Conservation (phyloP, 805 yeast genomes). For the Kluyveromyces dobzhanskii region DNA sequence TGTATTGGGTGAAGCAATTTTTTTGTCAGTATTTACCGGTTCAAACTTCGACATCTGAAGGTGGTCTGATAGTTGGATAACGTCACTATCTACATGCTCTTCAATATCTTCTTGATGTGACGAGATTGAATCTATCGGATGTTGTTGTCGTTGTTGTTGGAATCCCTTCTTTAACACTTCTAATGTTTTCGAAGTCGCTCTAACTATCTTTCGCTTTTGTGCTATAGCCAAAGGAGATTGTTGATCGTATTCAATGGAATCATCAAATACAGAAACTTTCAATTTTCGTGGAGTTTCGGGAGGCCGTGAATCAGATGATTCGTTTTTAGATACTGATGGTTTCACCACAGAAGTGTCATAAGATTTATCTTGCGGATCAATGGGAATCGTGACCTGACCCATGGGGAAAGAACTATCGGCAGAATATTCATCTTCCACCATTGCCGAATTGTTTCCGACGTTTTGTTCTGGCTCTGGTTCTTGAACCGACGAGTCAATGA, state of each 20-base stretch:
- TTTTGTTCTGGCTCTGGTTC: conserved; percentile 8
- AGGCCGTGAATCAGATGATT: not conserved
- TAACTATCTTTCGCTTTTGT: conserved; percentile 17
- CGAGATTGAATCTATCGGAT: conserved; percentile 3
- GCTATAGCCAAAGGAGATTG: conserved; percentile 19
- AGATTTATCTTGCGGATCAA: conserved; percentile 15
- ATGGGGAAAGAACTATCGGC: conserved; percentile 1
- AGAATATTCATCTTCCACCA: not conserved
- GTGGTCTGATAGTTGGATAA: not conserved
- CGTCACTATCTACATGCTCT: not conserved
- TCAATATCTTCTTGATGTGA: not conserved
- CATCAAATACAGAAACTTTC: not conserved
- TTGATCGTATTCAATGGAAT: conserved; percentile 8
- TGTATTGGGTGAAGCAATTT: not conserved
- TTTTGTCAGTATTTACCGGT: too few species aligned
- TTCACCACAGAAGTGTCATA: conserved; percentile 4
- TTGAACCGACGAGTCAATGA: conserved; percentile 1
- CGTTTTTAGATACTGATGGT: not conserved
- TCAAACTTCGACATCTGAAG: not conserved
- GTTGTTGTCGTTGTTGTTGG: conserved; percentile 7
- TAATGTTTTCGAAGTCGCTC: conserved; percentile 13
- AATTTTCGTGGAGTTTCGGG: not conserved
- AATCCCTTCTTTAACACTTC: conserved; percentile 12
- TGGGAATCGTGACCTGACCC: conserved; percentile 5
- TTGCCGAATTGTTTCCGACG: conserved; percentile 5